Conservation (phyloP, 257 asterid species). For the Solanum piurae region DNA sequence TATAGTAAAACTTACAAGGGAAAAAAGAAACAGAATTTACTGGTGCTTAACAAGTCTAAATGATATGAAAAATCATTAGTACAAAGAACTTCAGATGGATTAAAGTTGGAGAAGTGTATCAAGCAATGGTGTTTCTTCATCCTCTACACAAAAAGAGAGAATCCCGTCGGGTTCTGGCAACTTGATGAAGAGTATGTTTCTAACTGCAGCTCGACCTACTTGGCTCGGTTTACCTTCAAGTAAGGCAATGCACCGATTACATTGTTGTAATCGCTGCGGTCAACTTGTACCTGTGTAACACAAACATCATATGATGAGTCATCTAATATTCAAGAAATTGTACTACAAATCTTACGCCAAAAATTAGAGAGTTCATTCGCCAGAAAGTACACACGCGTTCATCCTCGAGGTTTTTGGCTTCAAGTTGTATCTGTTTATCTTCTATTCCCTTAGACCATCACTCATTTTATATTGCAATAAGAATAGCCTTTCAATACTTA, state of each 20-base stretch:
- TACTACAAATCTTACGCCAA: background rate
- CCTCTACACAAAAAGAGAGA: background rate
- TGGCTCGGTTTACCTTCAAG: conserved; percentile 73
- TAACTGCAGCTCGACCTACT: conserved; percentile 13
- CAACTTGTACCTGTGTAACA: conserved; percentile 63
- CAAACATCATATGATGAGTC: background rate
- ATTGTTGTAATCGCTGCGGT: conserved; percentile 83
- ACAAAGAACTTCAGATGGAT: background rate
- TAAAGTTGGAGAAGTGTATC: background rate
- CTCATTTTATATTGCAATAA: background rate
- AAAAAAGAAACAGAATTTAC: background rate
- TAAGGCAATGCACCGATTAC: conserved; percentile 95
- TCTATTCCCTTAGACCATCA: background rate
- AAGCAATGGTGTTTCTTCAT: background rate
- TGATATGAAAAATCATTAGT: background rate
- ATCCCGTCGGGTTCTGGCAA: background rate
- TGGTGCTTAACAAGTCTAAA: background rate
- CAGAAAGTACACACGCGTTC: background rate
- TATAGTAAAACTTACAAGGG: background rate
- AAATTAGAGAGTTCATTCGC: background rate
- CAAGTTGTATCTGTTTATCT: background rate
- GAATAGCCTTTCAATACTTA: background rate
- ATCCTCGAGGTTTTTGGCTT: background rate
- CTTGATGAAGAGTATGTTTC: background rate
- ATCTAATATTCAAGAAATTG: background rate